A percentile compares a stretch with the other conserved stretches of the same genome.
Evolutionary conservation across 805 yeast species (phyloP).

Genomic region (Kluyveromyces aestuarii): DNA sequence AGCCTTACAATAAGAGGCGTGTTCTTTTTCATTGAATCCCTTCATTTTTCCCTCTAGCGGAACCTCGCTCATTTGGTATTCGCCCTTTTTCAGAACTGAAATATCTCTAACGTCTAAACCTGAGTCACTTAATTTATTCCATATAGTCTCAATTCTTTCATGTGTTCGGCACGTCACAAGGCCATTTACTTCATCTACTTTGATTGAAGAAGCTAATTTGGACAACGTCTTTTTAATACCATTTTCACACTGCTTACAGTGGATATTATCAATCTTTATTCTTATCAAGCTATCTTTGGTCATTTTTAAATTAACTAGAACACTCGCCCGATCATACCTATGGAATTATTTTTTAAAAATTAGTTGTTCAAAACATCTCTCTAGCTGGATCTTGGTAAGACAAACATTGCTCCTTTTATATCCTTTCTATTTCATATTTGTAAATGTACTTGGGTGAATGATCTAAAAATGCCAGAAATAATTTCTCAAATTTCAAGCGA

Average conservation of each 20-base stretch:
- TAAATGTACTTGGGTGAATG: too few relatives aligned
- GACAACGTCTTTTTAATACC: slow-evolving; percentile 21
- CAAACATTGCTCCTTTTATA: too few relatives aligned
- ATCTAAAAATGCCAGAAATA: background rate
- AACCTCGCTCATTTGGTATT: slow-evolving; percentile 2
- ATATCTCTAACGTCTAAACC: slow-evolving; percentile 7
- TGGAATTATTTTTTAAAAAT: too few relatives aligned
- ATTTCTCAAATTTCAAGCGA: background rate
- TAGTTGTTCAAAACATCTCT: too few relatives aligned
- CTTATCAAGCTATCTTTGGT: slow-evolving; percentile 16
- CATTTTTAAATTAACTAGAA: background rate
- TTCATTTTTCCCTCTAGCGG: background rate
- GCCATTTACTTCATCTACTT: background rate
- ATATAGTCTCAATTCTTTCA: slow-evolving; percentile 8
- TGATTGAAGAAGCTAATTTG: background rate
- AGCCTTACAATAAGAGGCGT: background rate
- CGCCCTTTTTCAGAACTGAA: slow-evolving; percentile 10
- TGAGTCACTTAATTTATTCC: slow-evolving; percentile 3
- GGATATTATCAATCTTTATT: slow-evolving; percentile 33
- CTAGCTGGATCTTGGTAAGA: too few relatives aligned
- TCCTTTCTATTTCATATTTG: too few relatives aligned
- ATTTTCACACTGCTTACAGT: slow-evolving; percentile 44
- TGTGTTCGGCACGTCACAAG: slow-evolving; percentile 7
- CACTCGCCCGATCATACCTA: too few relatives aligned
- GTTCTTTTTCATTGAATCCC: background rate